Percentiles rank a stretch among this genome's conserved stretches.
Evolutionary conservation across 352 stramenopile genomes (phyloP).

Genomic region (Pythium plurisporium): DNA sequence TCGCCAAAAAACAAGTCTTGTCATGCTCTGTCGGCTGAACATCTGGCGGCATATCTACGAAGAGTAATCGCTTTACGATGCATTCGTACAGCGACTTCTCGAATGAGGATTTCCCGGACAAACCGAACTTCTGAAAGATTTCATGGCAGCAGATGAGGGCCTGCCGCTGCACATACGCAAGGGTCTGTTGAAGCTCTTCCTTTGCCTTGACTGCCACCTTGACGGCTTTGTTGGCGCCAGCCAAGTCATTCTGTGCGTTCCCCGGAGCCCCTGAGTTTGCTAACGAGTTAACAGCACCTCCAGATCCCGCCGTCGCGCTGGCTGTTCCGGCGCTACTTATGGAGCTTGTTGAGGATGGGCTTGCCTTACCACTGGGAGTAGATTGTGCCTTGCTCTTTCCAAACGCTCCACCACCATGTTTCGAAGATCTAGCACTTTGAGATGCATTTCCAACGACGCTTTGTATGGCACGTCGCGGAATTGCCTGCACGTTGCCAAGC

Average conservation of each 20-base stretch:
- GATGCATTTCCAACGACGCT: slow-evolving; percentile 11
- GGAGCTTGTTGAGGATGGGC: slow-evolving; percentile 5
- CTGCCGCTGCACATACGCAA: slow-evolving; percentile 71
- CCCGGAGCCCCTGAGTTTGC: background rate
- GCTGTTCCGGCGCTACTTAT: background rate
- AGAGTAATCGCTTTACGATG: slow-evolving; percentile 80
- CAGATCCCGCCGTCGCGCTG: background rate
- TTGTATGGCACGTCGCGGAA: slow-evolving; percentile 42
- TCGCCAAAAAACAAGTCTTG: slow-evolving; percentile 78
- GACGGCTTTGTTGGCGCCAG: slow-evolving; percentile 38
- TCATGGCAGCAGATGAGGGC: slow-evolving; percentile 67
- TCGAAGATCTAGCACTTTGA: slow-evolving; percentile 15
- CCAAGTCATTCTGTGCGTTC: slow-evolving; percentile 15
- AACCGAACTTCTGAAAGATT: slow-evolving; percentile 62
- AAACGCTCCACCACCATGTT: slow-evolving; percentile 21
- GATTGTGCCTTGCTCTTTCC: slow-evolving; percentile 39
- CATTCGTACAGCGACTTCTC: slow-evolving; percentile 76
- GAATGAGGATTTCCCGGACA: slow-evolving; percentile 59
- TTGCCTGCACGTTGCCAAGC: slow-evolving; percentile 39
- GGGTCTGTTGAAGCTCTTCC: slow-evolving; percentile 76
- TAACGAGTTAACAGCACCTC: background rate
- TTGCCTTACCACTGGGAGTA: slow-evolving; percentile 10
- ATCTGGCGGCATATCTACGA: slow-evolving; percentile 75
- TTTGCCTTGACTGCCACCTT: slow-evolving; percentile 69
- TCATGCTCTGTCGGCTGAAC: slow-evolving; percentile 85